Conservation (phyloP, 148 eudicot genomes). For the Fallopia convolvulus region DNA sequence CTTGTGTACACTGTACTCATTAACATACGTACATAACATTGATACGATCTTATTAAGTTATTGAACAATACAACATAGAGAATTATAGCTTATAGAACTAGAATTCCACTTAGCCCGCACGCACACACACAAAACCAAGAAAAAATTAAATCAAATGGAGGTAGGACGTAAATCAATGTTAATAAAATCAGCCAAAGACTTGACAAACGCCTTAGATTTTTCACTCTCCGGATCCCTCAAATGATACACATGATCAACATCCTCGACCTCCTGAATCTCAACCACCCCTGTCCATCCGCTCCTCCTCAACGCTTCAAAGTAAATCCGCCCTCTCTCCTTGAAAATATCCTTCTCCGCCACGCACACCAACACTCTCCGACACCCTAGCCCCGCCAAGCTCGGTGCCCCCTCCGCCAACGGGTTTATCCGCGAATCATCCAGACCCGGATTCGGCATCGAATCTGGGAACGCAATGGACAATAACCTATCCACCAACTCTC, state of each 20-base stretch:
- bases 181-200: neutral
- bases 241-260: slow-evolving; percentile 29
- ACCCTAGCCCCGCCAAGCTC: slow-evolving; percentile 20
- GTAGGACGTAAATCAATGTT: neutral
- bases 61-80: too few relatives aligned
- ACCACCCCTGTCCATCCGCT: slow-evolving; percentile 37
- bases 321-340: slow-evolving; percentile 20
- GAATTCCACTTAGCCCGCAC: too few relatives aligned
- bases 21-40: too few relatives aligned
- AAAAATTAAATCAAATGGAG: neutral
- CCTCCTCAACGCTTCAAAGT: slow-evolving; percentile 21
- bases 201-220: neutral
- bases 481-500: neutral
- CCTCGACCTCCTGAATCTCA: slow-evolving; percentile 25
- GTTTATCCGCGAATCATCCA: slow-evolving; percentile 27
- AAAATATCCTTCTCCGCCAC: slow-evolving; percentile 25
- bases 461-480: neutral
- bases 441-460: slow-evolving; percentile 18
- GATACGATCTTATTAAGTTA: too few relatives aligned
- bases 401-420: slow-evolving; percentile 15
- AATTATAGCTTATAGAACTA: too few relatives aligned
- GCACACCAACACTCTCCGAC: slow-evolving; percentile 25
- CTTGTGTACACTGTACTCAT: too few relatives aligned
- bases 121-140: neutral
- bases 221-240: slow-evolving; percentile 6